phyloP scores from a whole-genome alignment of 2,329 filamentous ascomycete species.

The Aspergillus intermedius region DNA sequence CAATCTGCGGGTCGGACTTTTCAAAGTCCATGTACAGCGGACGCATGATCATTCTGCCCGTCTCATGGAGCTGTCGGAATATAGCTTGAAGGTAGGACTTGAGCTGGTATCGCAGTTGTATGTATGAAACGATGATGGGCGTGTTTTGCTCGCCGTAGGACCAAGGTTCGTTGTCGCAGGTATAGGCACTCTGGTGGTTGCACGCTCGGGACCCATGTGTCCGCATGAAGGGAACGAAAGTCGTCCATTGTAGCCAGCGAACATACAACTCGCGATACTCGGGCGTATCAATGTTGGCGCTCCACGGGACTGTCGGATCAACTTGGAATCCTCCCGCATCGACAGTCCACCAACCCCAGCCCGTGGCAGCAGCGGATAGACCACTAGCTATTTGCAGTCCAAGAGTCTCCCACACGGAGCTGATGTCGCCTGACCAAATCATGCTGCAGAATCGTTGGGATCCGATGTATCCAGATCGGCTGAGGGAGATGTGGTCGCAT shows the following conservation, averaged over 20 bases:
- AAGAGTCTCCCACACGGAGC: slow-evolving; percentile 52
- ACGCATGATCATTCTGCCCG: slow-evolving; percentile 31
- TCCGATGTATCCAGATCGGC: slow-evolving; percentile 48
- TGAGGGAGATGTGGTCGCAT: slow-evolving; percentile 43
- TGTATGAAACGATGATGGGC: slow-evolving; percentile 51
- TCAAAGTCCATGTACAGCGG: slow-evolving; percentile 36
- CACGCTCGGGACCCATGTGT: slow-evolving; percentile 55
- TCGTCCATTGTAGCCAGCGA: slow-evolving; percentile 60
- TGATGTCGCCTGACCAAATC: slow-evolving; percentile 57
- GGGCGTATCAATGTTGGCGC: slow-evolving; percentile 48
- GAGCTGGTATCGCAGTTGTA: slow-evolving; percentile 51
- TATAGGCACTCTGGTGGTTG: slow-evolving; percentile 36
- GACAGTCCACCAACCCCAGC: slow-evolving; percentile 60
- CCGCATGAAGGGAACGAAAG: slow-evolving; percentile 54
- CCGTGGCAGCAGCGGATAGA: slow-evolving; percentile 55
- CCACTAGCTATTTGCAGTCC: slow-evolving; percentile 54
- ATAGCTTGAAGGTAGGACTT: slow-evolving; percentile 23
- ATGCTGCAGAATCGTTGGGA: slow-evolving; percentile 57
- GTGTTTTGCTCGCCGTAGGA: slow-evolving; percentile 54
- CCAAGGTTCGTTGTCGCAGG: slow-evolving; percentile 52
- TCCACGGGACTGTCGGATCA: slow-evolving; percentile 30
- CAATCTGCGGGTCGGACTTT: slow-evolving; percentile 18
- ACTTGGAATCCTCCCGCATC: slow-evolving; percentile 62
- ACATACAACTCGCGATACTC: slow-evolving; percentile 56
- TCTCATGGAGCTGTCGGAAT: slow-evolving; percentile 27